These are phyloP conservation scores for Emmonsiellopsis sp. DNA, from an alignment of 2,329 filamentous ascomycete genomes.

Conservation along the genomic window DNA sequence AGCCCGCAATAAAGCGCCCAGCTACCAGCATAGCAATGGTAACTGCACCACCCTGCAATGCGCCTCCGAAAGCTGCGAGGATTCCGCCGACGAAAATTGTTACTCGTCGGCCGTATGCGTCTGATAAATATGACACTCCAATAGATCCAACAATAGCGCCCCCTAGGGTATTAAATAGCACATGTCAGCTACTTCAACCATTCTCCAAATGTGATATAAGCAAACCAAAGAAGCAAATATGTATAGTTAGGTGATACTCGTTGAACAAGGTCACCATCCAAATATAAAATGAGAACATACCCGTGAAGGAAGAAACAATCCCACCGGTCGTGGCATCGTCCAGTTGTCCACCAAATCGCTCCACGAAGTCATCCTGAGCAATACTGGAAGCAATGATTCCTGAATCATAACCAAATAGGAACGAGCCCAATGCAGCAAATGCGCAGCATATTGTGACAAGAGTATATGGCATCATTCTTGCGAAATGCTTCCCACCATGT, in stretches of 20 bases:
- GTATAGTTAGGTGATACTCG: no score
- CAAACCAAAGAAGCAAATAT: not conserved
- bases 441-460: constrained; percentile 29
- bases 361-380: constrained; percentile 24
- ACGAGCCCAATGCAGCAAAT: constrained; percentile 39
- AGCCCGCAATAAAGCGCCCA: constrained; percentile 43
- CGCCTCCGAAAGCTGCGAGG: constrained; percentile 24
- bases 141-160: constrained; percentile 32
- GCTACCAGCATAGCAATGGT: constrained; percentile 38
- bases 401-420: constrained; percentile 42
- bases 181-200: not conserved
- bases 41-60: constrained; percentile 28
- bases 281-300: constrained; percentile 9
- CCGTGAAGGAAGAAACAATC: constrained; percentile 33
- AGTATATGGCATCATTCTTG: constrained; percentile 17
- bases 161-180: constrained; percentile 15
- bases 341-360: constrained; percentile 21
- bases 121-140: constrained; percentile 24
- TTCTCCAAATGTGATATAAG: not conserved
- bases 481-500: no score
- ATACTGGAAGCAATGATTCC: constrained; percentile 31
- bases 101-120: constrained; percentile 23
- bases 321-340: constrained; percentile 28
- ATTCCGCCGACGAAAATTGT: constrained; percentile 27
- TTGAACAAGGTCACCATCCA: no score